Evolutionary conservation across 1,139 yeast species (phyloP), one percentile per base, ranked within the genome.

Genomic region (Keqinozyma sinolaborantium): DNA sequence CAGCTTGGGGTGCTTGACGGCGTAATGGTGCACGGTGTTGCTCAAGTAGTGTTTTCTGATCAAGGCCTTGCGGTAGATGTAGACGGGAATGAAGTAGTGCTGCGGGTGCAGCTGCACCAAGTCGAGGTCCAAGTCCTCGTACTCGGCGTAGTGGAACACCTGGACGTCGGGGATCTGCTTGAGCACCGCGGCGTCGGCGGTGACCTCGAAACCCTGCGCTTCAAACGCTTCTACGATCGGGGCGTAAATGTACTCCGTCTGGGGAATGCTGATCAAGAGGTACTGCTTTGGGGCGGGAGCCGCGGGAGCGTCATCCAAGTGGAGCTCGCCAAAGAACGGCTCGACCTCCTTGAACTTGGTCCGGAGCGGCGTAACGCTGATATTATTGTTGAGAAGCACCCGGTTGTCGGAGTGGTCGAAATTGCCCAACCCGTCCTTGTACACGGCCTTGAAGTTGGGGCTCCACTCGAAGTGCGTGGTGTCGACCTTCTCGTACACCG

Each of bases 21-120:
- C 64, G 49, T 74, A 90, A 40, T 79, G 76, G 30, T 77, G 83
- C 14, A 92, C 73, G 0, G 95, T 85, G 46, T 87, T 83, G 13
- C 95, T 77, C 38, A 92, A 64, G 50, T 80, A 90, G 56, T 92
- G 95, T 56, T 92, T 92, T 41, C 98, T 72, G 31, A 92, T 92
- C 34, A 92, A 62, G 0, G 92, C 95, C 55, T 92, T 92, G 45
- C 95, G 53, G 48, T 84, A 90, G 26, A 88, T 77, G 54, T 86
- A 90, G 2, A 96, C 79, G 40, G 94, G 87, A 2, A 83, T 71
- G 38, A 79, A 65, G 56, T 87, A 90, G 19, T 68, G 60, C 4
- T 40, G 12, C 0, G 63, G 51, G 24, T 62, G 56, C 12, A 55
- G 50, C 10, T 62, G 50, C 40, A 73, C 60, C 25, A 76, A 51